These are phyloP conservation scores for Periglandula ipomoeae DNA, from an alignment of 2,329 filamentous ascomycete genomes.

Conservation along the genomic window DNA sequence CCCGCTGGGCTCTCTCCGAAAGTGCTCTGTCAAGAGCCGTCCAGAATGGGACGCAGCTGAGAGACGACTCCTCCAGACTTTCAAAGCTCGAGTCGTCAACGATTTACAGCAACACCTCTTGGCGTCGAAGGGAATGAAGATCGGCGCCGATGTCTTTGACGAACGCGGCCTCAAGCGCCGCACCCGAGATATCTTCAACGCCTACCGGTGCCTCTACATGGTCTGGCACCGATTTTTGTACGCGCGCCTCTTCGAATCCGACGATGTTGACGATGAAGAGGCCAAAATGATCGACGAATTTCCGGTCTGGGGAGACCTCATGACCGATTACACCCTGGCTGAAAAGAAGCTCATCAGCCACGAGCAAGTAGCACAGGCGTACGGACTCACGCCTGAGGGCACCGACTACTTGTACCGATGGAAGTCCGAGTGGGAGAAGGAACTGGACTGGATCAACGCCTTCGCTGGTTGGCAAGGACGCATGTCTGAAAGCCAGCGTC, in stretches of 20 bases:
- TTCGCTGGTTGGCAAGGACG: slow-evolving; percentile 12
- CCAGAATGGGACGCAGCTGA: neutral
- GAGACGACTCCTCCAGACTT: neutral
- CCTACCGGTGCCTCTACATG: neutral
- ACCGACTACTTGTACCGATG: slow-evolving; percentile 7
- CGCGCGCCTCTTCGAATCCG: neutral
- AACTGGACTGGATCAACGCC: slow-evolving; percentile 11
- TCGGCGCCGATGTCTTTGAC: neutral
- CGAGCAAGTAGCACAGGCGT: neutral
- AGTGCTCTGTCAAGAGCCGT: neutral
- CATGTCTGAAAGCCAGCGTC: slow-evolving; percentile 1
- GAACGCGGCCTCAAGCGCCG: neutral
- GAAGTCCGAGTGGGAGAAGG: slow-evolving; percentile 6
- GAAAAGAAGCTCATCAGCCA: neutral
- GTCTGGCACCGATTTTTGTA: neutral
- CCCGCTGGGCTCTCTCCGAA: neutral
- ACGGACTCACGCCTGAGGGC: slow-evolving; percentile 7
- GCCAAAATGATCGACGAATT: neutral
- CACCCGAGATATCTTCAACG: neutral
- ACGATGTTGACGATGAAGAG: neutral
- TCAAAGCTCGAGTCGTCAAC: neutral
- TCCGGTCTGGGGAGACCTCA: slow-evolving; percentile 3
- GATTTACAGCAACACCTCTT: neutral
- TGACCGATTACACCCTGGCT: neutral
- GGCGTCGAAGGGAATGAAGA: neutral